Percentiles rank a stretch among this genome's conserved stretches.
Conservation (phyloP, 495 filamentous ascomycete genomes). For the Aspergillus cristatus region DNA sequence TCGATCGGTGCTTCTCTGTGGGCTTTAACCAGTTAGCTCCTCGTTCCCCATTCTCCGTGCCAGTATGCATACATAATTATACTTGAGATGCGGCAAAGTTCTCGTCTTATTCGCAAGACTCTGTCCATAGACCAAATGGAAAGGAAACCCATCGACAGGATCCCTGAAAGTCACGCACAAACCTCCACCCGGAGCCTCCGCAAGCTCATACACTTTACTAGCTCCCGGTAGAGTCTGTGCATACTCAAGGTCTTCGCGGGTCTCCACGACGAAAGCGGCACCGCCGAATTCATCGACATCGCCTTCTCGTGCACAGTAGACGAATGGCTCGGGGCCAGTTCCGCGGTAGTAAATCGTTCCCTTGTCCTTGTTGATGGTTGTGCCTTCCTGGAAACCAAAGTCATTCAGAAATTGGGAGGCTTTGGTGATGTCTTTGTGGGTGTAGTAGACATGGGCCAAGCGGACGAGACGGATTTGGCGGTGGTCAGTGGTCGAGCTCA, state of each 20-base stretch:
- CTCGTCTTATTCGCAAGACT: constrained; percentile 1
- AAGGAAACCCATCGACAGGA: too few relatives aligned
- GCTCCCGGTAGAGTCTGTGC: too few relatives aligned
- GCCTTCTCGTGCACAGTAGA: constrained; percentile 34
- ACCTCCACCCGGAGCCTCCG: too few relatives aligned
- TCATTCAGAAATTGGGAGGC: constrained; percentile 40
- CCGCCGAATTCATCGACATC: constrained; percentile 42
- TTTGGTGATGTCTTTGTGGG: constrained; percentile 37
- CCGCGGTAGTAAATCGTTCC: constrained; percentile 51
- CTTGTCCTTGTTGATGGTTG: constrained; percentile 27
- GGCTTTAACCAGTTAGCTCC: constrained; percentile 4
- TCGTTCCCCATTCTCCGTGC: too few relatives aligned
- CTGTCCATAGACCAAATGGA: too few relatives aligned
- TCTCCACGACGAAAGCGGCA: constrained; percentile 44
- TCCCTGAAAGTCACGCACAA: too few relatives aligned
- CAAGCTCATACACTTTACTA: too few relatives aligned
- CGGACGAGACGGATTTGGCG: constrained; percentile 16
- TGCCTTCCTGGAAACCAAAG: constrained; percentile 43
- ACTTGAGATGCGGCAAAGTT: neutral
- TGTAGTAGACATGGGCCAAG: constrained; percentile 49
- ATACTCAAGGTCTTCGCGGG: constrained; percentile 37
- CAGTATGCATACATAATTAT: too few relatives aligned
- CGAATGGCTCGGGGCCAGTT: constrained; percentile 46
- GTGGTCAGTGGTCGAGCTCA: too few relatives aligned
- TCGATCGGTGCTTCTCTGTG: constrained; percentile 8